Base-by-base conservation (phyloP, 2,329 filamentous ascomycete species). In the Paracoccidioides lutzii region DNA sequence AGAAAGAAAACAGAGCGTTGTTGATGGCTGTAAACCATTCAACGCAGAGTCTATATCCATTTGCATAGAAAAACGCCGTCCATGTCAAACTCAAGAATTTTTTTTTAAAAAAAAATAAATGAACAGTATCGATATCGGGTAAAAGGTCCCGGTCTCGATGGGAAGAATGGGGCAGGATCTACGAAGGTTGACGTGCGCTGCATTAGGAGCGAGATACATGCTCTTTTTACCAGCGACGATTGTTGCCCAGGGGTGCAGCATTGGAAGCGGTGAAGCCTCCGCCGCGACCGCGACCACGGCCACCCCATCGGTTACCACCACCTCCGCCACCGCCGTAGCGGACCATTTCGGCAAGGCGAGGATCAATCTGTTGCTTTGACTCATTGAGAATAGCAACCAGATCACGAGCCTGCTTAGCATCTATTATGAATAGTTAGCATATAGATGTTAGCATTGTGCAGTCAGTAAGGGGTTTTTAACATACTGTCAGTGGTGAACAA, bases 401-500 rank as follows among this genome's bases (percentile, higher is more conserved):
- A 76, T 98, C 93, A 81, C 93, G 91, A 75, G 93, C 91, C 83
- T 93, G 88, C 79, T 91, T 93, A 67, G 87, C 82, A 76, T 93
- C 88, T 90, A 60, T 41, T 57, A 55, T 58, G 38, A 58, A 59
- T 45, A 42, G 55, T 57, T 57, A 58, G 59, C 52, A 49, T 40
- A 10, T 45, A 15, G 46, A 22, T 42, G 22, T 7, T 12, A 57
- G 5, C 8, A 22, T 10, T 5, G 22, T 32, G 33, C 43, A 28
- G 55, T 49, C n/a, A 38, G 48, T 55, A n/a, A 30, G 33, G 28
- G 44, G 15, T 10, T 7, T 3, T 30, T 54, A 59, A 87, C 90
- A 78, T 81, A 96, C 91, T 97, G 76, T 97, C 93, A 86, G 91
- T 93, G 73, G 93, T 97, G 77, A 98, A 98, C 68, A 98, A 83